These are phyloP conservation scores for Pythium phragmiticola DNA, from an alignment of 352 stramenopile genomes.

Conservation along the genomic window DNA sequence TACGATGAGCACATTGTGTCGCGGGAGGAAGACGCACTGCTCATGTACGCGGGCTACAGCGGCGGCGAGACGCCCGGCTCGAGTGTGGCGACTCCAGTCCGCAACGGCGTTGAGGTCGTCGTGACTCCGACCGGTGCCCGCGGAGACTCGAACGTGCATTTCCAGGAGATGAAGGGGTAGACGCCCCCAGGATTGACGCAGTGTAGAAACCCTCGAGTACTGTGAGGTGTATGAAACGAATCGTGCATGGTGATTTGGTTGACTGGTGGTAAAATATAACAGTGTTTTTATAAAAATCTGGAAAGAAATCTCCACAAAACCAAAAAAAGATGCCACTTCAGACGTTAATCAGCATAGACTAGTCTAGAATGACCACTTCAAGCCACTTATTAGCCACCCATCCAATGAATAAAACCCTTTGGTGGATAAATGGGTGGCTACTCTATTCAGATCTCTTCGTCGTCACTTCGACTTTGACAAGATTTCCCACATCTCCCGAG, in stretches of 20 bases:
- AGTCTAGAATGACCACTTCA: neutral
- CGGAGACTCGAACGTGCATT: conserved; percentile 7
- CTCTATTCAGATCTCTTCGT: conserved; percentile 8
- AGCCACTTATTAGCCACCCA: neutral
- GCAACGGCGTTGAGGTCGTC: conserved; percentile 6
- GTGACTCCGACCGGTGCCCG: neutral
- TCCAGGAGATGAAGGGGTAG: conserved; percentile 13
- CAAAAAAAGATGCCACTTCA: conserved; percentile 1
- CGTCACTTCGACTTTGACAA: conserved; percentile 1
- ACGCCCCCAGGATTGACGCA: neutral
- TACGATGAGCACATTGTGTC: conserved; percentile 80
- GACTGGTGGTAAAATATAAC: neutral
- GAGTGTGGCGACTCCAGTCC: neutral
- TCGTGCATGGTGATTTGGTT: neutral
- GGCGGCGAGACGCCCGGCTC: conserved; percentile 21
- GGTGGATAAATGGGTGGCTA: conserved; percentile 1
- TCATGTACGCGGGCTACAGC: conserved; percentile 30
- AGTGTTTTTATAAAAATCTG: neutral
- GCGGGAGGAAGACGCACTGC: conserved; percentile 52
- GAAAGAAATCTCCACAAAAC: neutral
- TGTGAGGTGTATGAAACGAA: neutral
- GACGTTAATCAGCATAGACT: neutral
- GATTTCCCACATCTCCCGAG: conserved; percentile 5
- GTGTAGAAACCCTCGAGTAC: neutral
- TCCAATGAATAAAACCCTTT: neutral